Evolutionary conservation across 2,329 filamentous ascomycete genomes (phyloP).

Genomic region (Ophiostoma sp.): DNA sequence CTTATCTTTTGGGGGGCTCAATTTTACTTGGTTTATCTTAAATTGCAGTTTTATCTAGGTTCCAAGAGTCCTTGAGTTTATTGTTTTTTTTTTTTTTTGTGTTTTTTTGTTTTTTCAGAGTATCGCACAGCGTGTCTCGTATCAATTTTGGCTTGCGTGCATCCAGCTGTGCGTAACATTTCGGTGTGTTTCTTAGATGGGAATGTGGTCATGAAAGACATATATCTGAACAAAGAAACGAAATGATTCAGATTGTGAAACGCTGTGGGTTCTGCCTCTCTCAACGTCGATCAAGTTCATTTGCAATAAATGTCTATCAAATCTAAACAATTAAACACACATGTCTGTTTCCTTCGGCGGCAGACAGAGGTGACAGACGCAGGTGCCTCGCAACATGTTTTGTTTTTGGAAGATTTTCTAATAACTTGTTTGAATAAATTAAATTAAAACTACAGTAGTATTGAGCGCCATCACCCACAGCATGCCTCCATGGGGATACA

Average conservation of each 20-base stretch:
- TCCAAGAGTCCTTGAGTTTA: no score
- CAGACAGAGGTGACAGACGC: constrained; percentile 3
- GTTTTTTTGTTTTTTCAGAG: background rate
- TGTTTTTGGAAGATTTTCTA: background rate
- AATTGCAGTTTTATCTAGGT: no score
- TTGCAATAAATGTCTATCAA: background rate
- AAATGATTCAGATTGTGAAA: background rate
- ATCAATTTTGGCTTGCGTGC: background rate
- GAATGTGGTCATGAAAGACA: background rate
- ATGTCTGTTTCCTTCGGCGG: background rate
- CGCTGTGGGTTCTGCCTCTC: background rate
- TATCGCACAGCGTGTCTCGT: background rate
- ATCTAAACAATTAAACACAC: background rate
- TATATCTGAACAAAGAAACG: background rate
- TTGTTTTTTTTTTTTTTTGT: background rate
- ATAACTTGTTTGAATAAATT: background rate
- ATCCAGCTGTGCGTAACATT: background rate
- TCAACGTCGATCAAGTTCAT: background rate
- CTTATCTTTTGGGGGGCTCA: background rate
- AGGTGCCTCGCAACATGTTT: background rate
- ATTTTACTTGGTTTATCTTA: background rate
- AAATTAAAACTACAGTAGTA: background rate
- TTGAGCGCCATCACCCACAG: background rate
- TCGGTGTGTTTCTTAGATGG: background rate
- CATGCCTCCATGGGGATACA: background rate